A percentile compares a stretch with the other conserved stretches of the same genome.
These are phyloP conservation scores for Zygosaccharomyces pseudobailii DNA, from an alignment of 1,139 yeast genomes.

Conservation along the genomic window DNA sequence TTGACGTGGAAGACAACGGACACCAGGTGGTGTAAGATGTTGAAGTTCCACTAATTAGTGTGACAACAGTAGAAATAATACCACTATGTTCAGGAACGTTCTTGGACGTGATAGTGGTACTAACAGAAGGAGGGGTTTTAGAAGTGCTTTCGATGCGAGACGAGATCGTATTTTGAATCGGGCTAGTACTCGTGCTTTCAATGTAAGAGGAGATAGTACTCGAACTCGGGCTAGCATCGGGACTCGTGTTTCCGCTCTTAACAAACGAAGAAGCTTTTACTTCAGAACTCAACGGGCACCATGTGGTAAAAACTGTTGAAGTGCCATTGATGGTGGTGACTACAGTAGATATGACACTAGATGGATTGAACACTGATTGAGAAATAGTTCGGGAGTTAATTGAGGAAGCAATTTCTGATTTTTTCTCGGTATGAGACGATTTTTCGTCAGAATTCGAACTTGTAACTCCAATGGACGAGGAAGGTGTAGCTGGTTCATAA, in stretches of 20 bases:
- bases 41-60: constrained; percentile 5
- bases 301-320: constrained; percentile 35
- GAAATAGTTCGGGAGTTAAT: not conserved
- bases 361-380: not conserved
- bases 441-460: too few relatives aligned
- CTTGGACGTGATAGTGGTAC: too few relatives aligned
- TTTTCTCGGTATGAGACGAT: too few relatives aligned
- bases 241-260: too few relatives aligned
- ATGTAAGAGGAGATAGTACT: too few relatives aligned
- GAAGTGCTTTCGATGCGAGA: too few relatives aligned
- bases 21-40: constrained; percentile 39
- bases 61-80: not conserved
- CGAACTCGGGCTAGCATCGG: too few relatives aligned
- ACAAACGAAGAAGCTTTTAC: not conserved
- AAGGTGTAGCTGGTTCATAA: not conserved
- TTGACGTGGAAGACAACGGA: constrained; percentile 30
- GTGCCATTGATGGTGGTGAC: constrained; percentile 5
- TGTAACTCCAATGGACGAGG: too few relatives aligned
- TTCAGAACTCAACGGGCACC: constrained; percentile 36
- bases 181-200: too few relatives aligned
- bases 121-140: too few relatives aligned
- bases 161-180: too few relatives aligned
- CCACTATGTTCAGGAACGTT: not conserved
- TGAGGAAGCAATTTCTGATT: too few relatives aligned
- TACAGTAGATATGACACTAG: not conserved